Base-by-base conservation (phyloP, 768 basidiomycete species). In the Kwoniella dendrophila region DNA sequence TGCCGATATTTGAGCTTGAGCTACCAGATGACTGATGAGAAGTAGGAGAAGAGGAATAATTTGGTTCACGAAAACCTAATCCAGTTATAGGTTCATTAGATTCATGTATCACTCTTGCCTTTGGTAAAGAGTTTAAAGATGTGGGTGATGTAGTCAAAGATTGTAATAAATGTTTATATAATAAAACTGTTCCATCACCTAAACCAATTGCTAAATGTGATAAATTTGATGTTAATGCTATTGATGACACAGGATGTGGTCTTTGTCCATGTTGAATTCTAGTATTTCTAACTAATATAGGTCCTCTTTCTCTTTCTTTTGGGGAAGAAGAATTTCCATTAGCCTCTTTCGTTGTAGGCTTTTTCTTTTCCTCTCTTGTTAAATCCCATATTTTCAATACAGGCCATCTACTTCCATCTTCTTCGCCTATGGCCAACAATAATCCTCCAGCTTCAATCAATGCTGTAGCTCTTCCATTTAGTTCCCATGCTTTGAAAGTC, bases 151-250 rank as follows among this genome's bases (percentile, higher is more conserved):
- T 85, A 2, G 87, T 84, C 33, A 95, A 82, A 1, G 92, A 92
- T 75, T 97, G 93, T 76, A 94, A 88, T 20, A 97, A 82, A 73
- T 97, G 91, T 6, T 91, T 86, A 76, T 91, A 95, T 16, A 96
- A 83, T 8, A 98, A 83, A 16, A 96, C 94, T 0, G 90, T 90
- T 26, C 96, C 96, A 72, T 97, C 94, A 5, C 87, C 92, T n/a
- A 98, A 85, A 14, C 94, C 96, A 40, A 98, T 85, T 5, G 94
- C 88, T 26, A 99, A 85, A 76, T 93, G 90, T 0, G 90, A 85
- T 3, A 96, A 82, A 18, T 84, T 84, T 5, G 85, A 80, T 0
- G 94, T 89, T 22, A 93, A 81, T 0, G 93, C 90, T 41, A 96
- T 81, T 1, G 88, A 85, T 1, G 90, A 87, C 70, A 90, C 89